Conservation (phyloP, 257 asterid species). For the Handroanthus guayacan region DNA sequence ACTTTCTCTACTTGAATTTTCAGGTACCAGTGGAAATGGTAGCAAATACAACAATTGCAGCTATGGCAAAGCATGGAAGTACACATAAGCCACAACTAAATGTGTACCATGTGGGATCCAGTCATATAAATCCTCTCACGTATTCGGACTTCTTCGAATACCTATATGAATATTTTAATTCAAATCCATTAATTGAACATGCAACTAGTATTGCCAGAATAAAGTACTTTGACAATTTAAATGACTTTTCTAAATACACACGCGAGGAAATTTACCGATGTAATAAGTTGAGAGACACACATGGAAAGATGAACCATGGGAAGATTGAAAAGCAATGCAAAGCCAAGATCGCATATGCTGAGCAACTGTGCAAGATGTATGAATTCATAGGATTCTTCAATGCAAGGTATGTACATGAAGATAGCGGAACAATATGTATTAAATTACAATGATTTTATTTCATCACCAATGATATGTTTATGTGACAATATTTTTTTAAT, state of each 20-base stretch:
- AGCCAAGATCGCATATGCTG: slow-evolving; percentile 8
- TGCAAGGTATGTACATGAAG: neutral
- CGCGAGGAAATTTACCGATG: neutral
- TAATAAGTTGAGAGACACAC: neutral
- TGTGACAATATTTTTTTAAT: too few relatives aligned
- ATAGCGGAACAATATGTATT: too few relatives aligned
- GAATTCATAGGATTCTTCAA: neutral
- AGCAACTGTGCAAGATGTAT: slow-evolving; percentile 8
- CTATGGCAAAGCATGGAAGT: slow-evolving; percentile 38
- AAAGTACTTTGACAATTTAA: neutral
- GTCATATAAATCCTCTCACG: neutral
- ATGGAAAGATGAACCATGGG: neutral
- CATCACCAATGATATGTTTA: too few relatives aligned
- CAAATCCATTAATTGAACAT: neutral
- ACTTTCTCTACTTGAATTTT: neutral
- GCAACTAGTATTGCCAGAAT: neutral
- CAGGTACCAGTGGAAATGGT: neutral
- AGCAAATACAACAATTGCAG: slow-evolving; percentile 34
- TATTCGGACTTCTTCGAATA: neutral
- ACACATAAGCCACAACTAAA: slow-evolving; percentile 8
- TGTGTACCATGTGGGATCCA: slow-evolving; percentile 28
- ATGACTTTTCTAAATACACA: slow-evolving; percentile 20
- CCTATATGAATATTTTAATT: neutral
- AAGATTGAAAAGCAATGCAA: neutral
- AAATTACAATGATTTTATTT: too few relatives aligned